Base-by-base conservation (phyloP, 1,284 basidiomycete species). In the Cystobasidiaceae sp. region DNA sequence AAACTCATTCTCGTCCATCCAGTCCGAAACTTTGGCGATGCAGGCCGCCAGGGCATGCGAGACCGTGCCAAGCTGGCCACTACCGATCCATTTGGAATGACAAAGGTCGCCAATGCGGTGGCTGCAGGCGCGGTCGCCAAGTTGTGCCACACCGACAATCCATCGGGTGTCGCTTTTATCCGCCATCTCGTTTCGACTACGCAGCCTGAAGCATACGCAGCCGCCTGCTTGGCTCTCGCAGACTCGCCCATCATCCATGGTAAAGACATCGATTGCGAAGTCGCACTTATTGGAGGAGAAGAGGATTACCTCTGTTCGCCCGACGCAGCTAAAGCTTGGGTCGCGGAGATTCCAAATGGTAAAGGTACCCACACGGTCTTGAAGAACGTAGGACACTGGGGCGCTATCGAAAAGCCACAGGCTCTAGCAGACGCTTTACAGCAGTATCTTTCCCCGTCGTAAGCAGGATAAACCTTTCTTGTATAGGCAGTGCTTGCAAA, bases 381-480 rank as follows among this genome's bases (percentile, higher is more conserved):
- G 50, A 54, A 66, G 13, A 62, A 69, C 45, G 69, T 74, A 27
- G 73, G 73, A 5, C 73, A 74, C 62, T 74, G 73, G 73, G 73
- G 73, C 3, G 70, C 69, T 5, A 43, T 74, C 28, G 73, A 74
- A 54, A 69, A 68, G 11, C 73, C 73, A 9, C 58, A 66, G 19
- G 51, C 50, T 52, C 64, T 71, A 33, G 69, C 60, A 15, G 41
- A 48, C 43, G 67, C 62, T 33, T 33, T 71, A 44, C 49, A 30
- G 34, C 43, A 49, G 25, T 25, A 54, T n/a, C 25, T 45, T 25
- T 37, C 33, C 28, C 56, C 41, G 4, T 60, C 55, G 56, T 58
- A 33, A 58, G 63, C 56, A 44, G n/a, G n/a, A n/a, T n/a, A n/a
- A 55, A 19, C 17, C 27, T 28, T 59, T 34, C n/a, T 64, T 34